Percentiles rank a stretch among this genome's conserved stretches.
Evolutionary conservation across 2,329 filamentous ascomycete genomes (phyloP).

Genomic region (Colletotrichum acutatum): DNA sequence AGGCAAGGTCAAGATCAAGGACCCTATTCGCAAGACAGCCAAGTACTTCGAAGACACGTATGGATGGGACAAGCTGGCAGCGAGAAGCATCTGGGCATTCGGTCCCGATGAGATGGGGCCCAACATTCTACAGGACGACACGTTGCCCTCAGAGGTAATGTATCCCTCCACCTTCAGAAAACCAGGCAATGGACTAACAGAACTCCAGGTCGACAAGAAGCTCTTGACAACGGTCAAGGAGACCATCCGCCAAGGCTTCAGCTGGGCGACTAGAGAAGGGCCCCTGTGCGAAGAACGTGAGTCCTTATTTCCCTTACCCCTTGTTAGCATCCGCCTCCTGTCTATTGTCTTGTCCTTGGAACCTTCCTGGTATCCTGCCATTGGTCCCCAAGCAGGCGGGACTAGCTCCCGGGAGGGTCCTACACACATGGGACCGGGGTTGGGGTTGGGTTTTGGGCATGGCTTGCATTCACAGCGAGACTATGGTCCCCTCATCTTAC

Average conservation of each 20-base stretch:
- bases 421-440: constrained; percentile 22
- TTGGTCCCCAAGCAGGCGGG: constrained; percentile 21
- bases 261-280: constrained; percentile 95
- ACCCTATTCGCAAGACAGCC: constrained; percentile 91
- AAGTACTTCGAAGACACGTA: constrained; percentile 98
- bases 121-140: constrained; percentile 97
- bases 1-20: constrained; percentile 89
- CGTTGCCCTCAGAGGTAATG: constrained; percentile 83
- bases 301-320: constrained; percentile 49
- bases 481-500: constrained; percentile 7
- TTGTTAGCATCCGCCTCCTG: constrained; percentile 27
- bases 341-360: constrained; percentile 23
- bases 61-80: constrained; percentile 94
- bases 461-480: constrained; percentile 29
- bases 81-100: constrained; percentile 97
- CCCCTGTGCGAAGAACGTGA: constrained; percentile 97
- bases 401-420: constrained; percentile 21
- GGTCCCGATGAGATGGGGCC: constrained; percentile 94
- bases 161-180: constrained; percentile 32
- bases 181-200: constrained; percentile 27
- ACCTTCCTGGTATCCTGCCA: neutral
- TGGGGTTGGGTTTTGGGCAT: constrained; percentile 26
- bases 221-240: constrained; percentile 88
- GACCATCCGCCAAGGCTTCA: constrained; percentile 94
- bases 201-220: constrained; percentile 83